Conservation (phyloP, 2,329 filamentous ascomycete species). For the Aphanoascus verrucosus region DNA sequence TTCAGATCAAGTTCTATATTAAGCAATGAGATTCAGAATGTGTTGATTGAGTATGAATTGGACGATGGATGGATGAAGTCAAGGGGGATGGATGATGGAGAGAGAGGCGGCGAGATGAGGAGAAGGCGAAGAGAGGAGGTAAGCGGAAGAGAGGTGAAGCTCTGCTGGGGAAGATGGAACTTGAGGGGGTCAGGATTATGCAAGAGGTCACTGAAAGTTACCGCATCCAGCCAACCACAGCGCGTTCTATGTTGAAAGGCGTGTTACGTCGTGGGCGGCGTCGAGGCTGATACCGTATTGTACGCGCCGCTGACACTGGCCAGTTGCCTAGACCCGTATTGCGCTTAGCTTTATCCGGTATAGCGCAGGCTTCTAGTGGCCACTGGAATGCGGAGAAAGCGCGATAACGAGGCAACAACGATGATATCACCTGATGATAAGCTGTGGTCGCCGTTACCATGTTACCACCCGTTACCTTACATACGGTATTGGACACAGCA, state of each 20-base stretch:
- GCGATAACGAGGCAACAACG: background rate
- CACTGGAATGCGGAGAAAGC: slow-evolving; percentile 7
- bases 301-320: background rate
- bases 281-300: slow-evolving; percentile 8
- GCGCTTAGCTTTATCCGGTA: background rate
- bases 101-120: slow-evolving; percentile 10
- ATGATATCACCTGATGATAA: slow-evolving; percentile 1
- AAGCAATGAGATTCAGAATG: background rate
- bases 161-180: slow-evolving; percentile 15
- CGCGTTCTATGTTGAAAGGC: slow-evolving; percentile 1
- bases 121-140: slow-evolving; percentile 10
- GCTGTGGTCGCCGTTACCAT: background rate
- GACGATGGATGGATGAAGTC: slow-evolving; percentile 12
- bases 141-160: slow-evolving; percentile 16
- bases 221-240: background rate
- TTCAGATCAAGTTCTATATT: background rate
- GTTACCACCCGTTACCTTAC: too few species aligned
- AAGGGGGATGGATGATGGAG: slow-evolving; percentile 15
- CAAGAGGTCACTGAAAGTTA: background rate
- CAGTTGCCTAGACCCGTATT: background rate
- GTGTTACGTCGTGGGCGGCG: slow-evolving; percentile 6
- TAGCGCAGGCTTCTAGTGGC: background rate
- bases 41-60: slow-evolving; percentile 2
- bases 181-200: slow-evolving; percentile 2
- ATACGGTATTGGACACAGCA: too few species aligned